phyloP scores from a whole-genome alignment of 768 basidiomycete genomes.

The Kwoniella bestiolae region DNA sequence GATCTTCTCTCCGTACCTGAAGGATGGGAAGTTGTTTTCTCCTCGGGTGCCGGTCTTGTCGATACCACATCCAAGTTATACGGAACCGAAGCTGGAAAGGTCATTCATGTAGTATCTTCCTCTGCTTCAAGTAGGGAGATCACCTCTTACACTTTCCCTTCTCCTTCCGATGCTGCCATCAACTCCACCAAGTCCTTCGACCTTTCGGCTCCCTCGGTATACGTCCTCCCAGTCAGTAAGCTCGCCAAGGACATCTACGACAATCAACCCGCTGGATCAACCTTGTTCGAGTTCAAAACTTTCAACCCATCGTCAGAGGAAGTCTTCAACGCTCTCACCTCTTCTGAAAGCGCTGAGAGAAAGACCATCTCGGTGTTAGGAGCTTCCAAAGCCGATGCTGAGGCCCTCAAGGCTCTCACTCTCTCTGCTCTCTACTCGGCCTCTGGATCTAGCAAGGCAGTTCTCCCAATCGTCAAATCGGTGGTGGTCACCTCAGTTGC shows the following conservation, averaged over 20 bases:
- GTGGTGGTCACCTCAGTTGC: slow-evolving; percentile 30
- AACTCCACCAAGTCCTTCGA: slow-evolving; percentile 59
- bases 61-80: slow-evolving; percentile 80
- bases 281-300: slow-evolving; percentile 36
- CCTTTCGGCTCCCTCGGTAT: slow-evolving; percentile 34
- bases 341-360: slow-evolving; percentile 21
- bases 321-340: slow-evolving; percentile 35
- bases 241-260: slow-evolving; percentile 13
- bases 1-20: slow-evolving; percentile 39
- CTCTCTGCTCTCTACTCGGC: slow-evolving; percentile 50
- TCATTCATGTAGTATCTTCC: slow-evolving; percentile 90
- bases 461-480: slow-evolving; percentile 45
- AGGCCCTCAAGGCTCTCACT: slow-evolving; percentile 47
- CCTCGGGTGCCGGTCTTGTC: slow-evolving; percentile 79
- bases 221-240: slow-evolving; percentile 42
- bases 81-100: slow-evolving; percentile 63
- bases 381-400: slow-evolving; percentile 39
- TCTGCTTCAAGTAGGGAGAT: slow-evolving; percentile 76
- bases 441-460: slow-evolving; percentile 38
- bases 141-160: slow-evolving; percentile 63
- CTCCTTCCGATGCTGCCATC: slow-evolving; percentile 56
- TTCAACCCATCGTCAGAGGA: slow-evolving; percentile 41
- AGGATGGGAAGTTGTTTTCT: slow-evolving; percentile 69
- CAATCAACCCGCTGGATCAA: slow-evolving; percentile 19
- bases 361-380: slow-evolving; percentile 44